Evolutionary conservation across 306 rosid species (phyloP), one percentile per base, ranked within the genome.

Genomic region (Pyrus betulifolia): DNA sequence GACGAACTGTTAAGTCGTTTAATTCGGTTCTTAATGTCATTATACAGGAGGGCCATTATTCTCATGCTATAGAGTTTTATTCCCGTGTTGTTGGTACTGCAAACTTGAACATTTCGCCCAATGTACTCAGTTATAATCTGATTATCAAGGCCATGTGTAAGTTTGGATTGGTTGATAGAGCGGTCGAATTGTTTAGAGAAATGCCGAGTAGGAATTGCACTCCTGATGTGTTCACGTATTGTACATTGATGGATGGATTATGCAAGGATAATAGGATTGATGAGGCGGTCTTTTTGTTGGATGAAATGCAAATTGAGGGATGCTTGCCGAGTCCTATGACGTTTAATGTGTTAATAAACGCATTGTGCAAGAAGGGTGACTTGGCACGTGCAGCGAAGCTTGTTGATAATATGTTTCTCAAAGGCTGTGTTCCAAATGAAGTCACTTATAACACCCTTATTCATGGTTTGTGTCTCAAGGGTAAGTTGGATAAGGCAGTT

Each of bases 291-390:
- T 83, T 90, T 11, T 76, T 94, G 83, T 79, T 94, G 81, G 96
- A 94, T 82, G 97, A 94, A 87, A 92, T 94, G 98, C 98, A 94
- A 71, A 81, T 86, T 33, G 96, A 92, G 75, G 97, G 97, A 27
- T 90, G 86, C 67, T 77, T 85, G 51, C 96, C 98, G 0, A 95
- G 82, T 63, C 80, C 91, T 15, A 88, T 82, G 46, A 82, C 87
- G 8, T 95, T 83, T 79, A 95, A 95, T 76, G 97, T 90, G 73
- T 86, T 95, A 85, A 95, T 95, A 40, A 84, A 85, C 72, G 96
- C 97, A 6, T 63, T 90, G 80, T 90, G 98, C 84, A 92, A 85
- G 86, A 83, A 88, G 69, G 97, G 96, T 59, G 97, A 95, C 82
- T 78, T 95, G 76, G 82, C 11, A 2, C 98, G 89, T n/a, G 96